Evolutionary conservation across 345 rosid genomes (phyloP).

Genomic region (Gossypium ekmanianum): DNA sequence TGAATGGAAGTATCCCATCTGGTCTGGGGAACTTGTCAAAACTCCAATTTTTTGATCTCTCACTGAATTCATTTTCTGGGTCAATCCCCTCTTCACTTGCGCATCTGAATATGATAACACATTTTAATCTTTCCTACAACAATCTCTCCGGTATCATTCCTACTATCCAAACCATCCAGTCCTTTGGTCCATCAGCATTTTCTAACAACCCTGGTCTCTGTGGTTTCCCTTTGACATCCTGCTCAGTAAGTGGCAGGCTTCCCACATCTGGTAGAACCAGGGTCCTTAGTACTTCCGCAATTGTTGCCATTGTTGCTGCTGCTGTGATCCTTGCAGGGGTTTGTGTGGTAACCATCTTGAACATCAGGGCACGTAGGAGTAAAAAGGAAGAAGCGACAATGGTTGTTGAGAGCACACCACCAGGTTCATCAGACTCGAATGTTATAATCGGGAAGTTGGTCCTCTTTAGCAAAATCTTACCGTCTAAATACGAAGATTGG

Average conservation of each 20-base stretch:
- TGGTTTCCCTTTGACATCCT: slow-evolving; percentile 66
- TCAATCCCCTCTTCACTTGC: slow-evolving; percentile 68
- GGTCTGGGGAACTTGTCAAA: slow-evolving; percentile 52
- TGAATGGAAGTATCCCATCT: slow-evolving; percentile 64
- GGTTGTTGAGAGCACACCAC: slow-evolving; percentile 72
- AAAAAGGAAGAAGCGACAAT: slow-evolving; percentile 43
- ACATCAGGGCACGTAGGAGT: slow-evolving; percentile 62
- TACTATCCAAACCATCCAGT: slow-evolving; percentile 38
- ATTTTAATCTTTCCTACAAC: slow-evolving; percentile 75
- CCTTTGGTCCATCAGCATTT: slow-evolving; percentile 69
- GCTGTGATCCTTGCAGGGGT: slow-evolving; percentile 81
- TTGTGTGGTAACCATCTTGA: slow-evolving; percentile 72
- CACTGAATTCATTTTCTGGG: slow-evolving; percentile 65
- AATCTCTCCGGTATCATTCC: slow-evolving; percentile 76
- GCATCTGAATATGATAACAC: slow-evolving; percentile 38
- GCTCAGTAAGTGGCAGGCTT: slow-evolving; percentile 29
- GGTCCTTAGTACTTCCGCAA: slow-evolving; percentile 67
- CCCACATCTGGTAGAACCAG: slow-evolving; percentile 36
- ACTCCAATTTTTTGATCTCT: slow-evolving; percentile 60
- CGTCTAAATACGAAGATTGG: slow-evolving; percentile 96
- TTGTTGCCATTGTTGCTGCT: slow-evolving; percentile 81
- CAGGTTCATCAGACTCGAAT: slow-evolving; percentile 60
- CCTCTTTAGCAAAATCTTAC: slow-evolving; percentile 87
- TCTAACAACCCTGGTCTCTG: slow-evolving; percentile 66
- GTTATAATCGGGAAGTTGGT: slow-evolving; percentile 87